phyloP scores from a whole-genome alignment of 2,329 filamentous ascomycete species.

The Aschersonia sp. region DNA sequence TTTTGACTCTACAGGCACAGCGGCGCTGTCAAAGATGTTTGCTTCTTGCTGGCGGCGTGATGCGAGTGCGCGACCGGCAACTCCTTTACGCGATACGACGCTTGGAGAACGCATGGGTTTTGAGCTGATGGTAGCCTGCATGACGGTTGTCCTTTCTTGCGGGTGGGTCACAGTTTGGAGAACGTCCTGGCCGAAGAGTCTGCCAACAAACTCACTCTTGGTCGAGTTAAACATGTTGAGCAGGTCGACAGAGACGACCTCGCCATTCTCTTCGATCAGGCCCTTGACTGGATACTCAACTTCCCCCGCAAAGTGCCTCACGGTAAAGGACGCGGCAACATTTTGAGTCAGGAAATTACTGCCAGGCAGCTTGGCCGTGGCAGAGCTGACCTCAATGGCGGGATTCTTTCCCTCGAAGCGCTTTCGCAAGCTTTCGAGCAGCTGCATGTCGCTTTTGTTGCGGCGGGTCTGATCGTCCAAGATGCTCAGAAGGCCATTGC shows the following conservation, averaged over 20 bases:
- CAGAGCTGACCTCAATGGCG: conserved; percentile 64
- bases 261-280: conserved; percentile 86
- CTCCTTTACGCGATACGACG: conserved; percentile 69
- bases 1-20: conserved; percentile 26
- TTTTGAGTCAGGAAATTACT: conserved; percentile 85
- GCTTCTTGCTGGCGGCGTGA: conserved; percentile 26
- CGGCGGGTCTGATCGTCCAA: conserved; percentile 90
- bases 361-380: conserved; percentile 64
- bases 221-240: conserved; percentile 86
- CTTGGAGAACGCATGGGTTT: conserved; percentile 88
- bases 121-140: conserved; percentile 92
- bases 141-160: conserved; percentile 75
- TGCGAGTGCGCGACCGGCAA: conserved; percentile 22
- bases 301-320: conserved; percentile 92
- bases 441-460: conserved; percentile 74
- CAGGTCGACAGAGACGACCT: conserved; percentile 87
- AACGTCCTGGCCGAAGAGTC: conserved; percentile 91
- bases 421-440: conserved; percentile 80
- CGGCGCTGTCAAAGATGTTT: conserved; percentile 1
- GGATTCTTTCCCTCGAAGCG: conserved; percentile 91
- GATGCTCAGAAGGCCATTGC: conserved; percentile 86
- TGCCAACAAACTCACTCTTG: conserved; percentile 75
- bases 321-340: conserved; percentile 65
- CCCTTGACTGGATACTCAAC: conserved; percentile 85
- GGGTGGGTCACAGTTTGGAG: conserved; percentile 89